Evolutionary conservation across 2,329 filamentous ascomycete species (phyloP).

Genomic region (Claviceps sorghi): DNA sequence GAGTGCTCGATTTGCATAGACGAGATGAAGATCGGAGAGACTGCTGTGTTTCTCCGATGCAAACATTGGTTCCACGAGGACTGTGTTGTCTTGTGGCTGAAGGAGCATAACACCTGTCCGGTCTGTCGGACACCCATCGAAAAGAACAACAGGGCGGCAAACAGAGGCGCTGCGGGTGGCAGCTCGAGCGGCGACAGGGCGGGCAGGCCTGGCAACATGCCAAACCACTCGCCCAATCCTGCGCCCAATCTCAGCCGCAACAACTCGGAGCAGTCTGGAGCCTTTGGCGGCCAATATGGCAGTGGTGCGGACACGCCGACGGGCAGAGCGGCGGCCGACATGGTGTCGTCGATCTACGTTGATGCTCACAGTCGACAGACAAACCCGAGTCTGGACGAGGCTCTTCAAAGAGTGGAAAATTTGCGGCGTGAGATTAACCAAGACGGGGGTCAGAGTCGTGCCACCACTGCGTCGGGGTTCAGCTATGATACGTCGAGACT

Average conservation of each 20-base stretch:
- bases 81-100: constrained; percentile 72
- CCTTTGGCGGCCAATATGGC: background rate
- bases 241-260: background rate
- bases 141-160: constrained; percentile 14
- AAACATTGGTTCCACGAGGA: constrained; percentile 84
- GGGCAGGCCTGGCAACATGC: background rate
- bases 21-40: constrained; percentile 55
- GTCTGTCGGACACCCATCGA: constrained; percentile 54
- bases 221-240: background rate
- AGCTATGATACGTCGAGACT: constrained; percentile 20
- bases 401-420: constrained; percentile 16
- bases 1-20: constrained; percentile 97
- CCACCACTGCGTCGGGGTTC: constrained; percentile 12
- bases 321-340: constrained; percentile 4
- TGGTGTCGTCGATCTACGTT: constrained; percentile 10
- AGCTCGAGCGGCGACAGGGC: background rate
- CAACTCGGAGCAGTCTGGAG: constrained; percentile 1
- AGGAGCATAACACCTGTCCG: constrained; percentile 85
- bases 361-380: constrained; percentile 15
- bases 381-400: constrained; percentile 15
- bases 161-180: constrained; percentile 3
- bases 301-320: constrained; percentile 3
- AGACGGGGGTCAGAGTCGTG: constrained; percentile 11
- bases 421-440: constrained; percentile 13
- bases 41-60: constrained; percentile 69